phyloP scores from a whole-genome alignment of 2,329 filamentous ascomycete genomes.

The Fusarium miscanthi region DNA sequence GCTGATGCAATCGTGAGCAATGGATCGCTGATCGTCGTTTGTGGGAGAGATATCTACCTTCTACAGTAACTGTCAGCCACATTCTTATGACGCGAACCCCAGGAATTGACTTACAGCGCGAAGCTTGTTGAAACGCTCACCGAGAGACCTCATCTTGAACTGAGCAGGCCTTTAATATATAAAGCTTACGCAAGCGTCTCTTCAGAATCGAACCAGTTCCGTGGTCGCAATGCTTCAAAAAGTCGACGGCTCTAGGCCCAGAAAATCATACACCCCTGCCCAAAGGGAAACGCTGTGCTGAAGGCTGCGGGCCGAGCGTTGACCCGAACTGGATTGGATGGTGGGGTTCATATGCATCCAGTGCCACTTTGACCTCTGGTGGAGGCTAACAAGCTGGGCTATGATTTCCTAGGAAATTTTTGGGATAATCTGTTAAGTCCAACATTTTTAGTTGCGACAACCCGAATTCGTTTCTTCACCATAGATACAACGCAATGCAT shows the following conservation, averaged over 20 bases:
- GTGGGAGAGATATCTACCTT: slow-evolving; percentile 53
- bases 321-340: slow-evolving; percentile 39
- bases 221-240: slow-evolving; percentile 42
- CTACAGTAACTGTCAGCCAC: slow-evolving; percentile 48
- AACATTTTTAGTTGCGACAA: slow-evolving; percentile 17
- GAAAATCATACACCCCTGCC: slow-evolving; percentile 45
- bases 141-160: slow-evolving; percentile 58
- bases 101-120: slow-evolving; percentile 69
- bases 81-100: not conserved
- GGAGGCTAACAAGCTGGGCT: not conserved
- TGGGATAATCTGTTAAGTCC: slow-evolving; percentile 31
- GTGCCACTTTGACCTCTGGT: slow-evolving; percentile 9
- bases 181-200: slow-evolving; percentile 33
- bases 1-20: slow-evolving; percentile 58
- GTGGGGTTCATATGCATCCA: slow-evolving; percentile 13
- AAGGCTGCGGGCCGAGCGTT: slow-evolving; percentile 43
- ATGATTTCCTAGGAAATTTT: slow-evolving; percentile 42
- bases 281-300: slow-evolving; percentile 23
- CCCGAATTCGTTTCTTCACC: not conserved
- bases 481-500: slow-evolving; percentile 53
- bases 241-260: slow-evolving; percentile 37
- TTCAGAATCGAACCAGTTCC: slow-evolving; percentile 18
- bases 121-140: slow-evolving; percentile 79
- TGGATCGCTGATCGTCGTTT: slow-evolving; percentile 31
- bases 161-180: slow-evolving; percentile 23